Evolutionary conservation across 306 rosid genomes (phyloP).

Genomic region (Lathyrus tuberosus): DNA sequence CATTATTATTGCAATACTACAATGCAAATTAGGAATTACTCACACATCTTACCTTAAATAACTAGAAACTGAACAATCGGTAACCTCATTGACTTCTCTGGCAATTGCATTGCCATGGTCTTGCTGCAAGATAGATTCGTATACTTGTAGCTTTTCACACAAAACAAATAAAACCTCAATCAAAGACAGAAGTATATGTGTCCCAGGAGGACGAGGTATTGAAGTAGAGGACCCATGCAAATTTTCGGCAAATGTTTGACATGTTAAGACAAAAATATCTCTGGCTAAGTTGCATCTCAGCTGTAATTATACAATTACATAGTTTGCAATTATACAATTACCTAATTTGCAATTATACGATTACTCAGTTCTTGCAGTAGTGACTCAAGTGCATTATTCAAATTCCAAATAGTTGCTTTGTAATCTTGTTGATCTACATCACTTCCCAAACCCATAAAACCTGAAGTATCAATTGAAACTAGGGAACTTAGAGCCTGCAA

Average conservation of each 20-base stretch:
- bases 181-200: no score
- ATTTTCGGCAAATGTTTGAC: slow-evolving; percentile 67
- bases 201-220: slow-evolving; percentile 96
- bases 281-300: slow-evolving; percentile 85
- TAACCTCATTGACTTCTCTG: slow-evolving; percentile 91
- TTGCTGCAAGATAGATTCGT: slow-evolving; percentile 63
- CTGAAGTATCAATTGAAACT: slow-evolving; percentile 51
- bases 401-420: slow-evolving; percentile 77
- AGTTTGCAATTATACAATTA: no score
- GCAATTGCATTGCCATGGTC: slow-evolving; percentile 75
- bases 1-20: no score
- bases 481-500: slow-evolving; percentile 87
- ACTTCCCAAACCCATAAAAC: slow-evolving; percentile 50
- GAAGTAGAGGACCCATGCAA: slow-evolving; percentile 81
- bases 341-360: slow-evolving; percentile 86
- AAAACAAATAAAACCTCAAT: no score
- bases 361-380: slow-evolving; percentile 93
- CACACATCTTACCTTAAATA: no score
- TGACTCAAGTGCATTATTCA: slow-evolving; percentile 85
- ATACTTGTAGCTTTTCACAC: no score
- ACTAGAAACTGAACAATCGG: slow-evolving; percentile 67
- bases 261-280: slow-evolving; percentile 56
- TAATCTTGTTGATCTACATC: slow-evolving; percentile 72
- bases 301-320: no score
- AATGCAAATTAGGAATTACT: no score